Conservation (phyloP, 495 filamentous ascomycete species). For the Letharia lupina region DNA sequence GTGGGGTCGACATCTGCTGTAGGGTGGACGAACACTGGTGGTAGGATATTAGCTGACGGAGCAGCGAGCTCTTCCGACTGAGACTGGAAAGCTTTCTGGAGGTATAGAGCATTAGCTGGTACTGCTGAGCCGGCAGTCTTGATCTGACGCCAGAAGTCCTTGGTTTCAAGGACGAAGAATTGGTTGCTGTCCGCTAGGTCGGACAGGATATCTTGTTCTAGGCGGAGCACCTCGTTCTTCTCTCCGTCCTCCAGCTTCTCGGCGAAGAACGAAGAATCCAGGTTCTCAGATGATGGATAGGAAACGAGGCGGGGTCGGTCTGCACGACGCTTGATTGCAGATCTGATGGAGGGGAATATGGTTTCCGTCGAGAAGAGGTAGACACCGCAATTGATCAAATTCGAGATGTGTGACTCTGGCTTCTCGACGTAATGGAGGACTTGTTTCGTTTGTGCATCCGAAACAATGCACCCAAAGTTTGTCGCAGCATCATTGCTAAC, state of each 20-base stretch:
- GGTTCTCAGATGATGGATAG: conserved; percentile 91
- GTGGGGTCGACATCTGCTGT: conserved; percentile 88
- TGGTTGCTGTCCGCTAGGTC: conserved; percentile 95
- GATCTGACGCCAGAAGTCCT: conserved; percentile 99
- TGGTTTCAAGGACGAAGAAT: conserved; percentile 97
- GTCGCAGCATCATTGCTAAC: conserved; percentile 86
- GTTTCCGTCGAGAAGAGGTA: conserved; percentile 93
- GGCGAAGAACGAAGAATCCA: conserved; percentile 69
- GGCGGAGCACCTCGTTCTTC: conserved; percentile 80
- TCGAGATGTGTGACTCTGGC: conserved; percentile 95
- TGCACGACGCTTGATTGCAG: conserved; percentile 89
- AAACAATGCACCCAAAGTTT: conserved; percentile 98
- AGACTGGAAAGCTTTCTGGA: conserved; percentile 86
- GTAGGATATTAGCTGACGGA: conserved; percentile 82
- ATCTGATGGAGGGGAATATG: conserved; percentile 94
- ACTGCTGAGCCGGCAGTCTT: conserved; percentile 98
- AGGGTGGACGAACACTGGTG: conserved; percentile 95
- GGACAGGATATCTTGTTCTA: conserved; percentile 96
- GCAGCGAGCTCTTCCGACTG: conserved; percentile 73
- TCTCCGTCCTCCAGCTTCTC: conserved; percentile 68
- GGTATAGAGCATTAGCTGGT: conserved; percentile 93
- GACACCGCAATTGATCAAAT: conserved; percentile 98
- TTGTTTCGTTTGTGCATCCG: conserved; percentile 86
- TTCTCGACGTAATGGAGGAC: conserved; percentile 99
- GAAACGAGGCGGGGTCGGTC: conserved; percentile 85